These are phyloP conservation scores for Paramecium biaurelia DNA, from an alignment of 73 alveolate genomes.

Conservation along the genomic window DNA sequence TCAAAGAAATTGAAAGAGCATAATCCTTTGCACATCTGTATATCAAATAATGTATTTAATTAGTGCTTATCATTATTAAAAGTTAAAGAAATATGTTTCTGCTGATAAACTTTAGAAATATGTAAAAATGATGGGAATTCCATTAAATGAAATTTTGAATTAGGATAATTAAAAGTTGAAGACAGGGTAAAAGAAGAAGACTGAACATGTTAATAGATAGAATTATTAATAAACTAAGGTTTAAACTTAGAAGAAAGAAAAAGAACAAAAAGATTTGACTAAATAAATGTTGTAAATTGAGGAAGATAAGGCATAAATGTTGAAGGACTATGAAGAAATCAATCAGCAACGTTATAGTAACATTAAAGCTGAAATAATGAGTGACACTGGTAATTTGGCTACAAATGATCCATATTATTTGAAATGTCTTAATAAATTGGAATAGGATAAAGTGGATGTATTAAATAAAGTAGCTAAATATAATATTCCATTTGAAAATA, in stretches of 20 bases:
- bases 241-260: background rate
- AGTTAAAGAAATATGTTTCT: conserved; percentile 33
- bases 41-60: background rate
- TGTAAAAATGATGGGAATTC: conserved; percentile 48
- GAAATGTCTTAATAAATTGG: background rate
- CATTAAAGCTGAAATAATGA: conserved; percentile 19
- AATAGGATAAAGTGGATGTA: background rate
- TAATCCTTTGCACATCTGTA: conserved; percentile 41
- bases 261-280: background rate
- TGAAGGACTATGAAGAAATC: background rate
- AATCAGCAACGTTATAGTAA: background rate
- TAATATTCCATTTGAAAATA: conserved; percentile 32
- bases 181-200: background rate
- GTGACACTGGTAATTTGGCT: conserved; percentile 30
- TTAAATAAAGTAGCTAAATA: background rate
- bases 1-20: conserved; percentile 48
- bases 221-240: background rate
- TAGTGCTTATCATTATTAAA: conserved; percentile 52
- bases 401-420: background rate
- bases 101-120: conserved; percentile 20
- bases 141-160: background rate
- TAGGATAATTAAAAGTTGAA: background rate
- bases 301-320: conserved; percentile 12
- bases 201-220: background rate
- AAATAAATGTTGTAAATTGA: background rate